Conservation (phyloP, 306 rosid genomes). For the Hippophae rhamnoides region DNA sequence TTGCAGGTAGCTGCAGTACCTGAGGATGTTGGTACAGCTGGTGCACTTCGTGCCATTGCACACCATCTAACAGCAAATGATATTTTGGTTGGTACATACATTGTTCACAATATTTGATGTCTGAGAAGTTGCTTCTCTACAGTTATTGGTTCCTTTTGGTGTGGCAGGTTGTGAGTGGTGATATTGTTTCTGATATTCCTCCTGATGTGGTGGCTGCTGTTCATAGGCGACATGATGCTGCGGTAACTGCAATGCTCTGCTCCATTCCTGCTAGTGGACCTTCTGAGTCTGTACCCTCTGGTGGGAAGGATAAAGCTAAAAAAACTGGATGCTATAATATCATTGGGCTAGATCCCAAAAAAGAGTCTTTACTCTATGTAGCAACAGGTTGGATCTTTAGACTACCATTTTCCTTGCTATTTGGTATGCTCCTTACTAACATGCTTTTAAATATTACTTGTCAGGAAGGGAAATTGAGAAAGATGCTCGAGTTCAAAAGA, state of each 20-base stretch:
- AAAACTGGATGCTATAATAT: constrained; percentile 68
- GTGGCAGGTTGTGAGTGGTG: constrained; percentile 93
- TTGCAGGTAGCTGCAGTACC: constrained; percentile 85
- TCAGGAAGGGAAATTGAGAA: constrained; percentile 80
- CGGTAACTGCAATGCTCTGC: constrained; percentile 89
- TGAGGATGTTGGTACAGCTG: constrained; percentile 96
- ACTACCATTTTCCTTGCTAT: constrained; percentile 1
- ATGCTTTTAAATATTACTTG: constrained; percentile 16
- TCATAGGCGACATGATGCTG: constrained; percentile 91
- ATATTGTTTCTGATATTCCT: constrained; percentile 91
- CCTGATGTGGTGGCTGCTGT: constrained; percentile 94
- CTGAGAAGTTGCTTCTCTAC: constrained; percentile 10
- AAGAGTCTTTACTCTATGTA: constrained; percentile 71
- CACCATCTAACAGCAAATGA: constrained; percentile 76
- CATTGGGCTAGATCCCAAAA: constrained; percentile 85
- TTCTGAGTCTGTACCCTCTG: constrained; percentile 69
- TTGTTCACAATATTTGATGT: constrained; percentile 8
- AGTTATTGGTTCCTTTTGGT: constrained; percentile 14
- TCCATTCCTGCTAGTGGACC: constrained; percentile 79
- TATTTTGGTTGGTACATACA: constrained; percentile 49
- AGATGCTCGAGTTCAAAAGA: constrained; percentile 82
- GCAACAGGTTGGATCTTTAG: constrained; percentile 59
- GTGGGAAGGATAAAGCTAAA: constrained; percentile 86
- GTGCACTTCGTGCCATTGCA: constrained; percentile 82
- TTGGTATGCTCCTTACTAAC: constrained; percentile 12